Percentiles rank a stretch among this genome's conserved stretches.
Evolutionary conservation across 495 filamentous ascomycete genomes (phyloP).

Genomic region (Aspergillus nidulans): DNA sequence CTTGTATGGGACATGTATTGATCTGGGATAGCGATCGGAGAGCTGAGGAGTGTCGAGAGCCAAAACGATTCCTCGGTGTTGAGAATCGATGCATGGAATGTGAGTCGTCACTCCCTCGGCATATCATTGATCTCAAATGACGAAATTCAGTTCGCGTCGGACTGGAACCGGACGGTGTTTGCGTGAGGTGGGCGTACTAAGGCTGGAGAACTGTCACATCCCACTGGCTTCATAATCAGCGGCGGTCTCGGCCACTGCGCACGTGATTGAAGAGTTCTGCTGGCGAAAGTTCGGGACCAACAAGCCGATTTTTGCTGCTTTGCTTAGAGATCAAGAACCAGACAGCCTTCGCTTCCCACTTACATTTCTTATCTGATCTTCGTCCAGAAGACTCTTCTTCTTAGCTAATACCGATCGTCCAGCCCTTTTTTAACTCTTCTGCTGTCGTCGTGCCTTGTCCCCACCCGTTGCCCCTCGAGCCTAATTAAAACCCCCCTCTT

Average conservation of each 20-base stretch:
- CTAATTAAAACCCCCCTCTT: slow-evolving; percentile 14
- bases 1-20: neutral
- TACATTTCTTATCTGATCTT: slow-evolving; percentile 6
- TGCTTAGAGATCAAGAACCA: slow-evolving; percentile 7
- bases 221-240: slow-evolving; percentile 15
- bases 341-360: neutral
- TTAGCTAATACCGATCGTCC: slow-evolving; percentile 21
- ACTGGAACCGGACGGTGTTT: slow-evolving; percentile 18
- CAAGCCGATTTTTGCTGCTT: neutral
- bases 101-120: slow-evolving; percentile 11
- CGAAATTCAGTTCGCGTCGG: slow-evolving; percentile 14
- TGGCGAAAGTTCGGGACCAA: neutral
- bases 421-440: slow-evolving; percentile 19
- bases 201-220: no score
- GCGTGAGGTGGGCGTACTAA: neutral
- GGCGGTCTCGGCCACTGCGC: slow-evolving; percentile 18
- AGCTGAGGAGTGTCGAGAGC: slow-evolving; percentile 15
- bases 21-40: slow-evolving; percentile 21
- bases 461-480: slow-evolving; percentile 20
- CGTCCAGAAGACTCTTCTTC: slow-evolving; percentile 9
- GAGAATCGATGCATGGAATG: slow-evolving; percentile 33
- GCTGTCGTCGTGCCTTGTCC: slow-evolving; percentile 5
- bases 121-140: neutral
- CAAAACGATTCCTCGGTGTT: slow-evolving; percentile 14
- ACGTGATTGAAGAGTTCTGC: slow-evolving; percentile 11